These are phyloP conservation scores for Akanthomyces lecanii DNA, from an alignment of 2,329 filamentous ascomycete species.

Conservation along the genomic window DNA sequence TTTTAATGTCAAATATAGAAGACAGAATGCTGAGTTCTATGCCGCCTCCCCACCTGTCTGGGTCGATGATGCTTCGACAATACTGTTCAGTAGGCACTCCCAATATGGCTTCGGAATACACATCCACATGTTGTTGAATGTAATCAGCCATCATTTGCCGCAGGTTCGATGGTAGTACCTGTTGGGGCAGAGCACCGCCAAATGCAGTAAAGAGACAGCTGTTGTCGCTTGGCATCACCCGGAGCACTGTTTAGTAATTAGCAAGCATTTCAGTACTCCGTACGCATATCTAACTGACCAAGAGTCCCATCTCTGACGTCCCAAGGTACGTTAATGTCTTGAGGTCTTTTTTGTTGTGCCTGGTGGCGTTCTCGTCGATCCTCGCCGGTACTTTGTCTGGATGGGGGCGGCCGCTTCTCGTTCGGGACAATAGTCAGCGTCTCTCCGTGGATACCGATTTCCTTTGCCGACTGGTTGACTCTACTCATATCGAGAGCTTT, in stretches of 20 bases:
- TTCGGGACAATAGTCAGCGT: constrained; percentile 46
- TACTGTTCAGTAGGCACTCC: constrained; percentile 71
- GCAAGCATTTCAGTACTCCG: background rate
- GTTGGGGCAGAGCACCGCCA: constrained; percentile 67
- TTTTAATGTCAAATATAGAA: constrained; percentile 79
- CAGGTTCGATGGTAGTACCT: constrained; percentile 50
- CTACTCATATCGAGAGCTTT: constrained; percentile 61
- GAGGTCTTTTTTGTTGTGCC: constrained; percentile 1
- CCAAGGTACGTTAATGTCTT: constrained; percentile 43
- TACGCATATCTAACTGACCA: constrained; percentile 32
- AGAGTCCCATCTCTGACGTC: constrained; percentile 47
- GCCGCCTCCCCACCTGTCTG: constrained; percentile 83
- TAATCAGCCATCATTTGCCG: constrained; percentile 73
- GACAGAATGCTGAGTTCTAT: constrained; percentile 86
- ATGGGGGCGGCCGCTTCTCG: constrained; percentile 27
- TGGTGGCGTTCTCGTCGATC: constrained; percentile 13
- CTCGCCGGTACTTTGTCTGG: background rate
- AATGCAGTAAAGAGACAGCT: constrained; percentile 91
- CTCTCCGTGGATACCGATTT: constrained; percentile 46
- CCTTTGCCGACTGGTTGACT: constrained; percentile 43
- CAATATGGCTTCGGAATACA: constrained; percentile 73
- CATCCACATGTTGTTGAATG: constrained; percentile 68
- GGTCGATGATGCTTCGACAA: constrained; percentile 73
- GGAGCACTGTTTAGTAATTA: constrained; percentile 54
- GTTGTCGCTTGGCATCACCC: constrained; percentile 97